Evolutionary conservation across 805 yeast genomes (phyloP).

Genomic region (Nakazawaea ishiwadae): DNA sequence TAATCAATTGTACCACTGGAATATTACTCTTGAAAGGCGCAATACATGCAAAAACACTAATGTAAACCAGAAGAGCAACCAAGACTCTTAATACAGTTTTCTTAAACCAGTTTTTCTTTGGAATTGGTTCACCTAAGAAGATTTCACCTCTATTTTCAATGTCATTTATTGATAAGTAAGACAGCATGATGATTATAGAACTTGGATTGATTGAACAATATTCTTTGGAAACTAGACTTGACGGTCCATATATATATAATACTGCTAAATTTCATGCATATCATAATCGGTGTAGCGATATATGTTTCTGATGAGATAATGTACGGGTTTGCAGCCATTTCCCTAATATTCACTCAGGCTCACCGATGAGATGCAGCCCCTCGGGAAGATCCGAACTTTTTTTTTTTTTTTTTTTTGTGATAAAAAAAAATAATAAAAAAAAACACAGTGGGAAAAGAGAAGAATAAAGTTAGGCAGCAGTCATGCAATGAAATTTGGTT

Average conservation of each 20-base stretch:
- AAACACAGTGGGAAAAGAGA: too few relatives aligned
- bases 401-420: neutral
- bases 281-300: neutral
- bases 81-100: neutral
- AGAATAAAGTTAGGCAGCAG: too few relatives aligned
- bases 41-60: conserved; percentile 15
- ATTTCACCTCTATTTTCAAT: conserved; percentile 10
- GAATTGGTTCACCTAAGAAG: conserved; percentile 3
- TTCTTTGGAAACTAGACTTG: too few relatives aligned
- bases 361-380: conserved; percentile 1
- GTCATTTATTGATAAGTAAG: conserved; percentile 7
- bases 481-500: too few relatives aligned
- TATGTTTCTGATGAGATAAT: neutral
- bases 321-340: neutral
- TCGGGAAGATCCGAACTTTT: neutral
- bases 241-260: neutral
- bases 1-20: conserved; percentile 4
- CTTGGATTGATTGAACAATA: too few relatives aligned
- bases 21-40: conserved; percentile 1
- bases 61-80: conserved; percentile 4
- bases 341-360: neutral
- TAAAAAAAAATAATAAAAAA: too few relatives aligned
- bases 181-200: neutral
- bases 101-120: neutral
- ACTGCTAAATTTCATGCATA: too few relatives aligned